A percentile compares a stretch with the other conserved stretches of the same genome.
phyloP scores from a whole-genome alignment of 371 early-diverging fungal species.

The Mortierella sp. region DNA sequence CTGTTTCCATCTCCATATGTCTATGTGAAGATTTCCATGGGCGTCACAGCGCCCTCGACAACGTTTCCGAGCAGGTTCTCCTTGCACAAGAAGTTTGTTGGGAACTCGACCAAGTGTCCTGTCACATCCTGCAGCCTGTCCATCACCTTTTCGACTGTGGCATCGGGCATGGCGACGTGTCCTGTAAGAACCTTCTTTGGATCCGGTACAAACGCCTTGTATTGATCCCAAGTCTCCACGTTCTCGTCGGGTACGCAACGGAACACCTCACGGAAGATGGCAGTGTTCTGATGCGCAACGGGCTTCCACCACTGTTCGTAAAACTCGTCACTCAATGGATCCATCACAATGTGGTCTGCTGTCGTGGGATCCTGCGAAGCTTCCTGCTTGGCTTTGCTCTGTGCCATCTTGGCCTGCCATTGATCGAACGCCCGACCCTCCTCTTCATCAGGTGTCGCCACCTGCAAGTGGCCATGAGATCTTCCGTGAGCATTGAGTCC shows the following conservation, averaged over 20 bases:
- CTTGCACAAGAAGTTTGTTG: slow-evolving; percentile 76
- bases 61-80: slow-evolving; percentile 73
- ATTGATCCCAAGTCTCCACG: slow-evolving; percentile 68
- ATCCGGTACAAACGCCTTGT: slow-evolving; percentile 68
- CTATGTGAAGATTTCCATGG: slow-evolving; percentile 73
- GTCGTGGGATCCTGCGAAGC: slow-evolving; percentile 27
- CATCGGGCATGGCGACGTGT: slow-evolving; percentile 65
- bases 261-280: slow-evolving; percentile 83
- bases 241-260: slow-evolving; percentile 87
- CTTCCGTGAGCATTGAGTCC: too few species aligned
- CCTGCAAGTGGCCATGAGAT: slow-evolving; percentile 19
- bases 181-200: slow-evolving; percentile 59
- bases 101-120: slow-evolving; percentile 73
- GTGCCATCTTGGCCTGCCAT: slow-evolving; percentile 25
- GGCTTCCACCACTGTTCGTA: slow-evolving; percentile 73
- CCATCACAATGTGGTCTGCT: slow-evolving; percentile 68
- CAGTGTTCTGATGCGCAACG: slow-evolving; percentile 75
- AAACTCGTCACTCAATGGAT: slow-evolving; percentile 78
- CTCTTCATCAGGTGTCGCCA: slow-evolving; percentile 31
- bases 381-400: slow-evolving; percentile 9
- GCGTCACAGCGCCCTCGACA: slow-evolving; percentile 64
- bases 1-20: too few species aligned
- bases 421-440: slow-evolving; percentile 27
- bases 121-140: slow-evolving; percentile 35
- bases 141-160: slow-evolving; percentile 41